phyloP scores from a whole-genome alignment of 2,329 filamentous ascomycete genomes.

The Aspergillus fijiensis region DNA sequence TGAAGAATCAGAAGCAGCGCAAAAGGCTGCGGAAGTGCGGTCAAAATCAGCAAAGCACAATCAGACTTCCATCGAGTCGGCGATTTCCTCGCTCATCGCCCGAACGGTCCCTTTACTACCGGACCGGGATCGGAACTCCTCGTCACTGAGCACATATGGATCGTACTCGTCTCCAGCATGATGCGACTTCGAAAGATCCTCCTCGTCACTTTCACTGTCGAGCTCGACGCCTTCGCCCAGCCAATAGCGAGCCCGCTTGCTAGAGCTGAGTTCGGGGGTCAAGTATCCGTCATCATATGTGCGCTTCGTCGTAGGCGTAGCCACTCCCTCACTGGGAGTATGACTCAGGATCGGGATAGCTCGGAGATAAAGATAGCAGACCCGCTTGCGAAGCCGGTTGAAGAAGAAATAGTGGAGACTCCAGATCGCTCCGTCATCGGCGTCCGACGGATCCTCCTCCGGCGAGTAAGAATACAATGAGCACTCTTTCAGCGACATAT shows the following conservation, averaged over 20 bases:
- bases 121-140: constrained; percentile 40
- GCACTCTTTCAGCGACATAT: constrained; percentile 90
- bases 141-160: constrained; percentile 47
- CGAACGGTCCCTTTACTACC: constrained; percentile 48
- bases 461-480: constrained; percentile 87
- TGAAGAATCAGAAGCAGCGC: constrained; percentile 7
- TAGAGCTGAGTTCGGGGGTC: constrained; percentile 58
- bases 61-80: constrained; percentile 55
- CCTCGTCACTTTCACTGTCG: constrained; percentile 45
- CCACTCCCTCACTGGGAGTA: constrained; percentile 57
- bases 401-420: constrained; percentile 97
- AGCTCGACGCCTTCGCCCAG: constrained; percentile 58
- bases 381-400: constrained; percentile 86
- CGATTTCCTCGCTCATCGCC: constrained; percentile 55
- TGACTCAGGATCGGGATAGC: constrained; percentile 72
- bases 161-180: constrained; percentile 42
- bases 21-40: constrained; percentile 22
- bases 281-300: constrained; percentile 50
- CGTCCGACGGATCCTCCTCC: constrained; percentile 85
- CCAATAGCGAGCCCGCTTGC: constrained; percentile 87
- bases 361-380: constrained; percentile 89
- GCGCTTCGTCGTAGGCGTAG: constrained; percentile 46
- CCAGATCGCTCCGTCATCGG: constrained; percentile 93
- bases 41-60: constrained; percentile 17
- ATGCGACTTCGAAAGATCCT: constrained; percentile 21